Evolutionary conservation across 495 filamentous ascomycete species (phyloP).

Genomic region (Gamarada debralockiae): DNA sequence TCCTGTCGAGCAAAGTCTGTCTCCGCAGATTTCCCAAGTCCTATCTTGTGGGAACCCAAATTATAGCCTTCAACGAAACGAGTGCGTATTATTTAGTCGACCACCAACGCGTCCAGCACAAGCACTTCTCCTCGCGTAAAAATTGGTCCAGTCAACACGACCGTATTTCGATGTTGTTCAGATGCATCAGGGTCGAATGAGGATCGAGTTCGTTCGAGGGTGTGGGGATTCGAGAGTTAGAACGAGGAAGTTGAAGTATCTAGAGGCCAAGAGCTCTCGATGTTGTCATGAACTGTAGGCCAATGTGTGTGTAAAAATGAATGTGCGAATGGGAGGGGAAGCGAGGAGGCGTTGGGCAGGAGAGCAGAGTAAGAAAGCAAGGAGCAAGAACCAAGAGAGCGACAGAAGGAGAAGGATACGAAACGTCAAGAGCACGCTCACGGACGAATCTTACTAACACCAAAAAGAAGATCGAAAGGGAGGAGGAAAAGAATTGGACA

Average conservation of each 20-base stretch:
- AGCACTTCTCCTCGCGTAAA: neutral
- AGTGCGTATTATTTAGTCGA: conserved; percentile 2
- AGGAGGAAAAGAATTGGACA: conserved; percentile 12
- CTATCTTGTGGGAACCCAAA: neutral
- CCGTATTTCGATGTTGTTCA: neutral
- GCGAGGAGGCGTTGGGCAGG: conserved; percentile 69
- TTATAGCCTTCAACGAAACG: conserved; percentile 1
- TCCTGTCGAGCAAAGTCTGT: neutral
- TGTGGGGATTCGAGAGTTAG: neutral
- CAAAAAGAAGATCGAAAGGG: neutral
- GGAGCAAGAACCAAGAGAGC: conserved; percentile 14
- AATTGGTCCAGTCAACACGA: conserved; percentile 14
- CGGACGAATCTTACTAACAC: conserved; percentile 3
- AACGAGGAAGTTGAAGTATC: conserved; percentile 2
- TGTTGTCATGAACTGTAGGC: conserved; percentile 8
- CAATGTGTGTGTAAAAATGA: conserved; percentile 15
- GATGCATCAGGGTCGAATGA: conserved; percentile 16
- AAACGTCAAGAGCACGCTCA: conserved; percentile 19
- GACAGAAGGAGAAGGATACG: conserved; percentile 11
- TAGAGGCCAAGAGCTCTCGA: conserved; percentile 7
- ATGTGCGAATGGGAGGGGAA: conserved; percentile 69
- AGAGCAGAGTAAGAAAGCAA: conserved; percentile 2
- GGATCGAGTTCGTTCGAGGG: neutral
- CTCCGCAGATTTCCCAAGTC: neutral
- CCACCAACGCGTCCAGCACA: conserved; percentile 19